Evolutionary conservation across 2,329 filamentous ascomycete species (phyloP), one percentile per base, ranked within the genome.

Genomic region (Aspergillus pseudoterreus): DNA sequence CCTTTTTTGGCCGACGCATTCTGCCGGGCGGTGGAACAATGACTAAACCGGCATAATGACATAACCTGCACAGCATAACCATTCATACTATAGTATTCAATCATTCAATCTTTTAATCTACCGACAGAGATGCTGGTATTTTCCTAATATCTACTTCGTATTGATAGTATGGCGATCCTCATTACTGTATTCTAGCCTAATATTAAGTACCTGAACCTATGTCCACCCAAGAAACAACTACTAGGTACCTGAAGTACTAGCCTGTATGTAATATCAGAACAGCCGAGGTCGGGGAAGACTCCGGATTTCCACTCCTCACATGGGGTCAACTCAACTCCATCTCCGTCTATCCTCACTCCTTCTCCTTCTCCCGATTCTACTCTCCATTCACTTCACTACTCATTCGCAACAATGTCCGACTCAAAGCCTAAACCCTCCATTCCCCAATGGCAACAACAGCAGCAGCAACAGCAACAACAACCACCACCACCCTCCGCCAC

Each of bases 371-470:
- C n/a, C 39, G 35, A 10, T 15, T 15, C 15, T 19, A 44, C 38
- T 45, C 22, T 33, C 17, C 30, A 24, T 41, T 14, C 36, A 19
- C 43, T 32, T 30, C 33, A 8, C 27, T 43, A 15, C n/a, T 15
- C 22, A 32, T 30, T 22, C 8, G 15, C 27, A 36, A 61, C 17
- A 19, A 74, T 74, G 71, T 57, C 69, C 27, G 67, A 68, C 51
- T 54, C 62, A 4, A 57, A 63, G 33, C 52, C 64, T n/a, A 73
- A 70, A 50, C 43, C 54, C 6, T 66, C 69, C 10, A 74, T 74
- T 38, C 72, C 72, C 14, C 56, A 62, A 53, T 75, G 73, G 73
- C 73, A 75, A 55, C 54, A 50, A 50, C 24, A 38, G 22, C 43
- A 46, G 47, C 49, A 36, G 47, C 52, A 9, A 15, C n/a, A 17